Conservation (phyloP, 331 rosid species). For the Quercus lobata region DNA sequence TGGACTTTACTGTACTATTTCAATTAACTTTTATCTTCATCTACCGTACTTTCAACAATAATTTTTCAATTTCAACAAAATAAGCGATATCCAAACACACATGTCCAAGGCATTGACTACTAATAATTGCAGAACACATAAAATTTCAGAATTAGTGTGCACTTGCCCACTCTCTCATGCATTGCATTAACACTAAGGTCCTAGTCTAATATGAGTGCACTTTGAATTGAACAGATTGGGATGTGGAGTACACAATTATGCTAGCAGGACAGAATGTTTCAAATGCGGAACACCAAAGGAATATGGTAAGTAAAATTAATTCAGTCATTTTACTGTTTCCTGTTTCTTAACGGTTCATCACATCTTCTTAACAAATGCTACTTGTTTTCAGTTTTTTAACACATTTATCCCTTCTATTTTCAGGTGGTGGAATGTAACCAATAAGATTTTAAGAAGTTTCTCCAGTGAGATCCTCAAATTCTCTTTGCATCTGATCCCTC, state of each 20-base stretch:
- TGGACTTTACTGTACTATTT: fast-evolving
- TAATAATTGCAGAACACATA: background rate
- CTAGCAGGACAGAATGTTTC: constrained; percentile 81
- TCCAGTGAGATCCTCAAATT: constrained; percentile 1
- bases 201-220: background rate
- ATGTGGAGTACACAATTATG: constrained; percentile 91
- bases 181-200: background rate
- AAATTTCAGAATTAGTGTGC: too few relatives aligned
- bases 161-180: background rate
- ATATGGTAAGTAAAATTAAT: constrained; percentile 52
- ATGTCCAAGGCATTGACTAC: background rate
- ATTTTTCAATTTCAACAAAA: too few relatives aligned
- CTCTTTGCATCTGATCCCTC: constrained; percentile 22
- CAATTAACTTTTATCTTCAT: too few relatives aligned
- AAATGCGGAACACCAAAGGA: constrained; percentile 79
- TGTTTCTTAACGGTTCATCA: background rate
- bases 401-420: constrained; percentile 16
- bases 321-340: constrained; percentile 11
- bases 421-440: constrained; percentile 47
- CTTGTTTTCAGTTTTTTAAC: constrained; percentile 31
- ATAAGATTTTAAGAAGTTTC: constrained; percentile 24
- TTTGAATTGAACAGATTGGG: constrained; percentile 52
- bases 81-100: too few relatives aligned
- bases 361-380: constrained; percentile 11
- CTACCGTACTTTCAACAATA: too few relatives aligned